Evolutionary conservation across 208 protist genomes (phyloP).

Genomic region (Acanthamoeba polyphaga): DNA sequence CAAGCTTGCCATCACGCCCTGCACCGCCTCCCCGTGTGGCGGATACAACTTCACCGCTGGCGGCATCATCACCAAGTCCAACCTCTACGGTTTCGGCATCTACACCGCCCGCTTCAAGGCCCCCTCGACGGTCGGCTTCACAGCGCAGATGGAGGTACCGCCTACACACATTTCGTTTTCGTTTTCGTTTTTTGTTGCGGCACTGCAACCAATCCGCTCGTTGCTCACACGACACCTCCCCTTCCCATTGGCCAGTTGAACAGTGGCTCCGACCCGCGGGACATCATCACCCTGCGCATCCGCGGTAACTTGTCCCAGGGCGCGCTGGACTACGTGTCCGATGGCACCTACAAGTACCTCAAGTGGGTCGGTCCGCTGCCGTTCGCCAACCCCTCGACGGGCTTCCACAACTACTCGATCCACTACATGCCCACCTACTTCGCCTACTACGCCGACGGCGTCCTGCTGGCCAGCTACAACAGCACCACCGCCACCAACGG

Average conservation of each 20-base stretch:
- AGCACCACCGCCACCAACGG: neutral
- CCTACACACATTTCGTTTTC: no score
- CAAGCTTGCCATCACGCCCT: neutral
- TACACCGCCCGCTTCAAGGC: slow-evolving; percentile 13
- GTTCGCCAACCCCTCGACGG: neutral
- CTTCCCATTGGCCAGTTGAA: no score
- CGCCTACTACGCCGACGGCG: neutral
- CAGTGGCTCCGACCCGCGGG: no score
- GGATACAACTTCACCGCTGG: neutral
- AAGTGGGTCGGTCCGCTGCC: neutral
- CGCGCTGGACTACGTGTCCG: neutral
- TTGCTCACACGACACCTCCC: no score
- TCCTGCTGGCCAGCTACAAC: neutral
- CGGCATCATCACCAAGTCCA: neutral
- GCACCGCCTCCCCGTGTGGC: neutral
- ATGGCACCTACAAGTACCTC: neutral
- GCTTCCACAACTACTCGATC: slow-evolving; percentile 27
- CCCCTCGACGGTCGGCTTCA: neutral
- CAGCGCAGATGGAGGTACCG: neutral
- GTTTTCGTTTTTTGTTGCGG: no score
- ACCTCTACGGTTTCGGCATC: neutral
- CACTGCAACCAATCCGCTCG: no score
- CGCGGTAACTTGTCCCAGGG: no score
- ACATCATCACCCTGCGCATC: no score
- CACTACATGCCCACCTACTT: slow-evolving; percentile 6